Percentiles rank a stretch among this genome's conserved stretches.
Evolutionary conservation across 805 yeast species (phyloP).

Genomic region (Candida golubevii): DNA sequence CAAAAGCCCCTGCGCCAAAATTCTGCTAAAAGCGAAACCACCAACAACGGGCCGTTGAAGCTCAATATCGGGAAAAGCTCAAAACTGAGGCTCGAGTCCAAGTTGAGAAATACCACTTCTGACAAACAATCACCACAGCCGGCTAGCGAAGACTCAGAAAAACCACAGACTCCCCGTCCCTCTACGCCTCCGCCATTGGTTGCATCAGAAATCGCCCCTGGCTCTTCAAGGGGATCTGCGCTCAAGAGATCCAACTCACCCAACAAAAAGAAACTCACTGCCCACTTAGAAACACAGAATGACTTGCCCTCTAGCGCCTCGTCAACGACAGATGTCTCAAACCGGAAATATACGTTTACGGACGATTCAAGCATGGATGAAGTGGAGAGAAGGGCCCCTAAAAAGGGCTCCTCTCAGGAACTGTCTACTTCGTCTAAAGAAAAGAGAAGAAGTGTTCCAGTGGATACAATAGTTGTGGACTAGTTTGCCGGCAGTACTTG

Average conservation of each 20-base stretch:
- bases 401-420: too few relatives aligned
- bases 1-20: constrained; percentile 13
- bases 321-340: too few relatives aligned
- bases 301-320: background rate
- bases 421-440: too few relatives aligned
- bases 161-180: constrained; percentile 16
- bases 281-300: background rate
- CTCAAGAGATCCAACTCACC: constrained; percentile 39
- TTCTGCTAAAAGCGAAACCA: constrained; percentile 5
- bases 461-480: too few relatives aligned
- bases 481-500: too few relatives aligned
- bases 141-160: background rate
- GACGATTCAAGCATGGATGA: too few relatives aligned
- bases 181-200: constrained; percentile 15
- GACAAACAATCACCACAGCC: background rate
- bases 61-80: constrained; percentile 5
- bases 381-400: too few relatives aligned
- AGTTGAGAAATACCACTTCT: constrained; percentile 9
- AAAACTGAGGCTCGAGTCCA: constrained; percentile 8
- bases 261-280: constrained; percentile 28
- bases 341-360: too few relatives aligned
- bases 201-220: constrained; percentile 12
- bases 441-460: too few relatives aligned
- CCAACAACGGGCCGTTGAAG: constrained; percentile 1
- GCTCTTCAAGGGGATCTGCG: constrained; percentile 8